Conservation (phyloP, 140 eudicot species). For the Ambrosia hybrid region DNA sequence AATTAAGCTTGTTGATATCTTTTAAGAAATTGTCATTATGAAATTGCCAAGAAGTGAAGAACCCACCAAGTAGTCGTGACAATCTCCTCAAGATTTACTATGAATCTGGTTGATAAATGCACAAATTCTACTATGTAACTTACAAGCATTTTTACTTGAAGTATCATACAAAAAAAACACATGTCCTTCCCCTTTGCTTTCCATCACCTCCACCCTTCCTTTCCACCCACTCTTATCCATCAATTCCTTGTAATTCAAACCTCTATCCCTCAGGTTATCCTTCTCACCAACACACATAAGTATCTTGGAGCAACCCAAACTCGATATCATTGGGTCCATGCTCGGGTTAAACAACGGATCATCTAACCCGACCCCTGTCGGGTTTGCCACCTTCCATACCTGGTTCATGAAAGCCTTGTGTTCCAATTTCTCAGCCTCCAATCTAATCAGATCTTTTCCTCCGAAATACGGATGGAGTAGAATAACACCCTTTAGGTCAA, state of each 20-base stretch:
- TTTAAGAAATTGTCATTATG: too few species aligned
- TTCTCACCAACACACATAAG: not conserved
- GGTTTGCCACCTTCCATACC: too few species aligned
- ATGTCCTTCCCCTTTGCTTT: constrained; percentile 7
- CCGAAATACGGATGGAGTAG: too few species aligned
- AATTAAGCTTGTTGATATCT: too few species aligned
- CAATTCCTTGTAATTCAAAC: constrained; percentile 17
- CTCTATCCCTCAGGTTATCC: not conserved
- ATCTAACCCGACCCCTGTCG: too few species aligned
- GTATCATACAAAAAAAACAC: not conserved
- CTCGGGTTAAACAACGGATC: not conserved
- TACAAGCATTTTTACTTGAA: not conserved
- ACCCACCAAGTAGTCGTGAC: too few species aligned
- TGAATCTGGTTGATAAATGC: not conserved
- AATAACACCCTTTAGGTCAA: too few species aligned
- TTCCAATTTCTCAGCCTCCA: too few species aligned
- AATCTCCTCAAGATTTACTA: not conserved
- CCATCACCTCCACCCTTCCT: constrained; percentile 4
- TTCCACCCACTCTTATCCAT: constrained; percentile 11
- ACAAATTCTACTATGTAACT: not conserved
- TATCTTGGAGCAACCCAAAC: not conserved
- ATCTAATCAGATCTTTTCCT: too few species aligned
- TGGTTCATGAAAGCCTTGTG: too few species aligned
- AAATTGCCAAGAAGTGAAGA: too few species aligned
- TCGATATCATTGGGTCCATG: not conserved